Conservation (phyloP, 164 flowering plant species). For the grape (Vitis vinifera) region DNA sequence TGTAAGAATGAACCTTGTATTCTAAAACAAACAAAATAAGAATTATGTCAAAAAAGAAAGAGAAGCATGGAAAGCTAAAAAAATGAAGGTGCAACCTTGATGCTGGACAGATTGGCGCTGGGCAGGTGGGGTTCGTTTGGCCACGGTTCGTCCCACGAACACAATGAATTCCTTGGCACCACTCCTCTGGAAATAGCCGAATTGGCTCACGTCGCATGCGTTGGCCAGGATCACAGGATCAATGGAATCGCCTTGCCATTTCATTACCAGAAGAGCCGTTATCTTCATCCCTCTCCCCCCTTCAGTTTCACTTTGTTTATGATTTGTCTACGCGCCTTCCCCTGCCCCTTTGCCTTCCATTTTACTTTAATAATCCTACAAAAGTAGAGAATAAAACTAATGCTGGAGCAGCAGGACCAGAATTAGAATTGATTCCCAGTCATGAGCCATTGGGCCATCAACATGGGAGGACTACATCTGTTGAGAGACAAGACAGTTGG, state of each 20-base stretch:
- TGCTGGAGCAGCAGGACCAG: no score
- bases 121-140: constrained; percentile 55
- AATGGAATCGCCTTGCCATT: constrained; percentile 38
- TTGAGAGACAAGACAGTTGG: no score
- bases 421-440: no score
- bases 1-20: constrained; percentile 97
- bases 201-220: constrained; percentile 58
- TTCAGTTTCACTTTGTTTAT: no score
- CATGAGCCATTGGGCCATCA: no score
- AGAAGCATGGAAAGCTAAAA: background rate
- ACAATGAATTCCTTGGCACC: constrained; percentile 65
- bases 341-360: no score
- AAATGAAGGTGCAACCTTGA: constrained; percentile 42
- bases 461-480: no score
- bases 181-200: constrained; percentile 66
- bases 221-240: constrained; percentile 58
- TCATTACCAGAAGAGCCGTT: constrained; percentile 61
- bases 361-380: no score
- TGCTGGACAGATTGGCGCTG: constrained; percentile 75
- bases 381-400: no score
- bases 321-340: no score
- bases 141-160: constrained; percentile 70
- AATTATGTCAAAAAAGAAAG: background rate
- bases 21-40: constrained; percentile 32
- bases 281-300: constrained; percentile 54